These are phyloP conservation scores for Ogataea dorogensis DNA, from an alignment of 805 yeast genomes.

Conservation along the genomic window DNA sequence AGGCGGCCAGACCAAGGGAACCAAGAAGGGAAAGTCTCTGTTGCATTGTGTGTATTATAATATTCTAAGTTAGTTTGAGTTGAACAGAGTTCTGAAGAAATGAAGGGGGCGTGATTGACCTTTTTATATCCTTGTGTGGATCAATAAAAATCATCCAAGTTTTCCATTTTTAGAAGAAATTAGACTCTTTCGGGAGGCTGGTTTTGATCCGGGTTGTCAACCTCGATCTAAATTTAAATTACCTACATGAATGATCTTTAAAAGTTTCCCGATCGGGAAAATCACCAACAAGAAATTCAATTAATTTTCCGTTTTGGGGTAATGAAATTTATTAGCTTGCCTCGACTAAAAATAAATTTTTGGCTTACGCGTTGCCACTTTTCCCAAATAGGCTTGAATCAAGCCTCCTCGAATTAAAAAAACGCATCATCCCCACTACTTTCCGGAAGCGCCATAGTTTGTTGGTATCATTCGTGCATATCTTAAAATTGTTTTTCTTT, in stretches of 20 bases:
- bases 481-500: too few relatives aligned
- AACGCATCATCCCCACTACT: too few relatives aligned
- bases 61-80: not conserved
- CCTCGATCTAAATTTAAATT: constrained; percentile 9
- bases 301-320: constrained; percentile 12
- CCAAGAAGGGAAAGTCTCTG: constrained; percentile 29
- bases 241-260: constrained; percentile 15
- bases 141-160: constrained; percentile 7
- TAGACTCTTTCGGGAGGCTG: constrained; percentile 19
- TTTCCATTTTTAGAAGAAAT: constrained; percentile 7
- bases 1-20: constrained; percentile 42
- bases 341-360: constrained; percentile 4
- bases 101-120: not conserved
- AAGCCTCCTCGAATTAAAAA: constrained; percentile 4
- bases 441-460: too few relatives aligned
- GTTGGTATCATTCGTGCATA: too few relatives aligned
- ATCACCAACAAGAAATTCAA: constrained; percentile 8
- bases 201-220: constrained; percentile 10
- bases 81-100: constrained; percentile 8
- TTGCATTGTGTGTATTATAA: constrained; percentile 22
- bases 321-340: not conserved
- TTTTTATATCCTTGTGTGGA: constrained; percentile 9
- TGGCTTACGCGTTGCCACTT: constrained; percentile 4
- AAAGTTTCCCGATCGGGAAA: constrained; percentile 7
- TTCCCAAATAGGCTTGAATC: constrained; percentile 3